Percentiles rank a stretch among this genome's conserved stretches.
Evolutionary conservation across 2,329 filamentous ascomycete genomes (phyloP).

Genomic region (Diaporthe nobilis): DNA sequence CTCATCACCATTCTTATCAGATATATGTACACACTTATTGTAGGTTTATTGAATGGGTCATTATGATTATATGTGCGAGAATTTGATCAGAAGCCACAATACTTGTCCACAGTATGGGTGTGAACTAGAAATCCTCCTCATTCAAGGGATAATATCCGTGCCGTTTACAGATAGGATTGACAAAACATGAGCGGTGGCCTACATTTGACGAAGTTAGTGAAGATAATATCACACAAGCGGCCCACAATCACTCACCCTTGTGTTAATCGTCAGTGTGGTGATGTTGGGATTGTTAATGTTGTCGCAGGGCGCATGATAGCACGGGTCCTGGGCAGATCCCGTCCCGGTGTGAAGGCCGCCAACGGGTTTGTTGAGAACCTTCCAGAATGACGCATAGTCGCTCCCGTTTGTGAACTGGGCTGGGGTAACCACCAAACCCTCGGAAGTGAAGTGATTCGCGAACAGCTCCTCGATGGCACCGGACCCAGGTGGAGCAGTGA

Average conservation of each 20-base stretch:
- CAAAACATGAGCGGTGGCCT: constrained; percentile 10
- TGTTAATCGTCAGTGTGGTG: constrained; percentile 50
- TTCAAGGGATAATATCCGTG: not conserved
- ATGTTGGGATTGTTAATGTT: constrained; percentile 51
- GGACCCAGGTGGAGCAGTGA: constrained; percentile 45
- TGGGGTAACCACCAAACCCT: constrained; percentile 47
- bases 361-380: constrained; percentile 51
- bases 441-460: constrained; percentile 48
- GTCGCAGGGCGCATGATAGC: constrained; percentile 55
- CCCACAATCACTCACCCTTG: constrained; percentile 44
- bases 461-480: constrained; percentile 53
- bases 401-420: constrained; percentile 49
- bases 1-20: too few relatives aligned
- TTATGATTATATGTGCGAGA: too few relatives aligned
- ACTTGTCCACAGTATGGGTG: too few relatives aligned
- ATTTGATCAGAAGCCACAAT: too few relatives aligned
- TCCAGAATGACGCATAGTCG: constrained; percentile 48
- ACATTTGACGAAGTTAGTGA: not conserved
- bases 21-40: too few relatives aligned
- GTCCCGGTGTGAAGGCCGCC: constrained; percentile 54
- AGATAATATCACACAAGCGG: not conserved
- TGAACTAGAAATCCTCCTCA: too few relatives aligned
- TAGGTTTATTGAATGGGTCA: too few relatives aligned
- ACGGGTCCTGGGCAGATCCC: constrained; percentile 47
- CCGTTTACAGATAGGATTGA: not conserved